Evolutionary conservation across 257 asterid genomes (phyloP), one percentile per base, ranked within the genome.

Genomic region (Salvia rosmarinus): DNA sequence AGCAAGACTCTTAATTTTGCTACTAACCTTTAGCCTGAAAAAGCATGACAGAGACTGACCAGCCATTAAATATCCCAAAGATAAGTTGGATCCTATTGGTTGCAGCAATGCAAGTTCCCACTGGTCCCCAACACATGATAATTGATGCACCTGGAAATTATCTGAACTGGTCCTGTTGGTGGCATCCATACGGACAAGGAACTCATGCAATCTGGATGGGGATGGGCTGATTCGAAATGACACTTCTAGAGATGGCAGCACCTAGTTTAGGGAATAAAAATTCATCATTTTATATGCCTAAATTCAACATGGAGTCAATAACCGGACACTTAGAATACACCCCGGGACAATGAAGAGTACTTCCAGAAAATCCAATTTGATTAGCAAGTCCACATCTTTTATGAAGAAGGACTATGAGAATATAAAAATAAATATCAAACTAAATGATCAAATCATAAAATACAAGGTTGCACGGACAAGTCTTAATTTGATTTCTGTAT

Each of bases 21-120:
- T 17, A 79, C 94, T 75, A 78, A 95, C 99, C 99, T 91, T 91
- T 58, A 95, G 88, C 82, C 86, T 88, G 89, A 95, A 88, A 87
- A 89, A 89, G 82, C 86, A 87, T 32, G 98, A 88, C 61, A 91
- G 61, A 21, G 96, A 96, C 80, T 95, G 96, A 62, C 98, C 99
- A 78, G 99, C 92, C 85, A 78, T 71, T 49, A 95, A 73, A 64
- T 72, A 62, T 55, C 85, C 86, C 74, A 81, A 79, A 34, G 96
- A 86, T 76, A 75, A 66, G 81, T 74, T 68, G 57, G 89, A 67
- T 66, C 81, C 90, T 39, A 83, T 63, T 46, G 95, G 89, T 66
- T 84, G 90, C 75, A 95, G 89, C 79, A 89, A 77, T 49, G 89
- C 76, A 72, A 95, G 88, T 74, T 89, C 90, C 99, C 99, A 95